Conservation (phyloP, 2,329 filamentous ascomycete genomes). For the Fusarium illudens region DNA sequence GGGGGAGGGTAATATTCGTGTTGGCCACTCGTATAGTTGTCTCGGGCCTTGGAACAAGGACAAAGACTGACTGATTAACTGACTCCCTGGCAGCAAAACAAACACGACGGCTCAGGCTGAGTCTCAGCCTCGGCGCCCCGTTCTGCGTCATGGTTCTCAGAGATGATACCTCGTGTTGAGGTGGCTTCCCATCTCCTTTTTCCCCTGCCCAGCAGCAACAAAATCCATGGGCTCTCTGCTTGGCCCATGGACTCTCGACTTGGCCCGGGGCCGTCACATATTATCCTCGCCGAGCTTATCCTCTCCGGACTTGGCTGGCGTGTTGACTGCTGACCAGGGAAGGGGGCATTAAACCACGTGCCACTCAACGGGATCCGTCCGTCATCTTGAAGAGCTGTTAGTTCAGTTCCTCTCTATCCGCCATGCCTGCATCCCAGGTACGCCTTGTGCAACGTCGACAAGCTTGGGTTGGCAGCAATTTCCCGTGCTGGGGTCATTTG, state of each 20-base stretch:
- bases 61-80: background rate
- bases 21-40: background rate
- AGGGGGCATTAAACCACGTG: conserved; percentile 18
- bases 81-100: background rate
- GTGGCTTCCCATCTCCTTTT: conserved; percentile 9
- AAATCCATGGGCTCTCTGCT: background rate
- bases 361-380: background rate
- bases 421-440: conserved; percentile 6
- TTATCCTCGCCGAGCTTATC: conserved; percentile 7
- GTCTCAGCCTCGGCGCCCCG: background rate
- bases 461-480: background rate
- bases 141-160: conserved; percentile 1
- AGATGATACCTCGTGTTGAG: conserved; percentile 11
- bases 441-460: background rate
- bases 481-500: background rate
- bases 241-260: too few species aligned
- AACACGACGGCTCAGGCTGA: background rate
- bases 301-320: conserved; percentile 17
- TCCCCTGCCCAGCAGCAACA: background rate
- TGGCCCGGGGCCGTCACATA: conserved; percentile 18
- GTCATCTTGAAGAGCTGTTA: conserved; percentile 1
- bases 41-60: background rate
- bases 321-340: conserved; percentile 1
- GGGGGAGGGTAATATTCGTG: too few species aligned
- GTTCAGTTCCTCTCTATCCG: conserved; percentile 6